Evolutionary conservation across 306 rosid species (phyloP).

Genomic region (Biancaea sappan): DNA sequence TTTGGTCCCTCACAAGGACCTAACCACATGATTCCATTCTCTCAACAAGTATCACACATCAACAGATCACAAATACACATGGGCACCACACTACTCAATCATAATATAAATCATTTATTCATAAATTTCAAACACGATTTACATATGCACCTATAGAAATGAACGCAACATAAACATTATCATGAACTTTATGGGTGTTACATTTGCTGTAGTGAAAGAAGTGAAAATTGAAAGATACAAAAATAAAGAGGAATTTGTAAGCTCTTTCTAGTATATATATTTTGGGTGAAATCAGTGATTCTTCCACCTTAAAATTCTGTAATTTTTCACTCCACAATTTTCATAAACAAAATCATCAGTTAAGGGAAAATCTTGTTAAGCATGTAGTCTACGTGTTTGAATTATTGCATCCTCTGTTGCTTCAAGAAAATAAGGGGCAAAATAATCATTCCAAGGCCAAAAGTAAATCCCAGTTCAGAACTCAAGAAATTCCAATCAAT

Average conservation of each 20-base stretch:
- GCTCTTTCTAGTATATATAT: background rate
- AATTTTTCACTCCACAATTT: background rate
- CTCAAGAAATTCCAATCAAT: conserved; percentile 15
- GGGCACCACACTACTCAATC: too few relatives aligned
- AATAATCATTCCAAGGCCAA: conserved; percentile 10
- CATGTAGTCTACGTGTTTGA: background rate
- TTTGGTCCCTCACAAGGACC: too few relatives aligned
- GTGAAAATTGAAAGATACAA: background rate
- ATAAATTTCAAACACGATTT: too few relatives aligned
- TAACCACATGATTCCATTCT: too few relatives aligned
- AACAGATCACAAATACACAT: too few relatives aligned
- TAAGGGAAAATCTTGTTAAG: conserved; percentile 11
- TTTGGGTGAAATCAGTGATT: background rate
- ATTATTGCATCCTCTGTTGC: background rate
- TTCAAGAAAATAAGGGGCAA: background rate
- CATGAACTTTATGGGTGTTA: too few relatives aligned
- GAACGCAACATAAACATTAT: too few relatives aligned
- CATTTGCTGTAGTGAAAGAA: too few relatives aligned
- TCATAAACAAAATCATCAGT: background rate
- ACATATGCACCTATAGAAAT: too few relatives aligned
- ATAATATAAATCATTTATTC: too few relatives aligned
- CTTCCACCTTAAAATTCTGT: conserved; percentile 6
- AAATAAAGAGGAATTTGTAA: background rate
- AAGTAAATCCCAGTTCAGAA: conserved; percentile 5
- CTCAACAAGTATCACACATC: too few relatives aligned